Evolutionary conservation across 2,329 filamentous ascomycete species (phyloP).

Genomic region (Ophiostoma tasmaniense): DNA sequence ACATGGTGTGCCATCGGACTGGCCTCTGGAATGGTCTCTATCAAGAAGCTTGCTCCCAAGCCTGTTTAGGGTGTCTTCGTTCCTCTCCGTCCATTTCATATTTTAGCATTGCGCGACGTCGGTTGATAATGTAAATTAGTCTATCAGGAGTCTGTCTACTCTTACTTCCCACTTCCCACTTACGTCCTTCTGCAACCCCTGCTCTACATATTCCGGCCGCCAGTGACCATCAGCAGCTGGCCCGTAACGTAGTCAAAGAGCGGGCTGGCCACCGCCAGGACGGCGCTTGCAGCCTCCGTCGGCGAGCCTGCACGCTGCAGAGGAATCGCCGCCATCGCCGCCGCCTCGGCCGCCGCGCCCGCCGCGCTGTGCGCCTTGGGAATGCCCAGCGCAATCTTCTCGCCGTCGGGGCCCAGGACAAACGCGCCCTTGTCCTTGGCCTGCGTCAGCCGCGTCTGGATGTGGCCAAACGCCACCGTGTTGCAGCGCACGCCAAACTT

Average conservation of each 20-base stretch:
- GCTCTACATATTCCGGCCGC: conserved; percentile 55
- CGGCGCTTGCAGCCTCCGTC: conserved; percentile 68
- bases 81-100: not conserved
- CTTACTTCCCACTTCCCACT: not conserved
- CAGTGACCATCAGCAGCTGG: conserved; percentile 80
- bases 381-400: conserved; percentile 67
- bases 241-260: conserved; percentile 78
- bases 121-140: not conserved
- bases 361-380: conserved; percentile 48
- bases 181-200: not conserved
- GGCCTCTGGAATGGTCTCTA: conserved; percentile 56
- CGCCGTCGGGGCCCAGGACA: conserved; percentile 64
- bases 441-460: conserved; percentile 69
- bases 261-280: conserved; percentile 73
- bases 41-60: conserved; percentile 49
- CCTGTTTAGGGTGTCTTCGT: not conserved
- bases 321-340: conserved; percentile 61
- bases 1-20: conserved; percentile 60
- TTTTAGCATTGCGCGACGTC: not conserved
- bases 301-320: conserved; percentile 67
- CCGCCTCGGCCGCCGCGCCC: conserved; percentile 29
- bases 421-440: conserved; percentile 80
- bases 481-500: conserved; percentile 74
- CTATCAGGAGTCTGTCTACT: not conserved
- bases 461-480: conserved; percentile 76